These are phyloP conservation scores for Penicillium sp. DNA, from an alignment of 2,329 filamentous ascomycete genomes.

Conservation along the genomic window DNA sequence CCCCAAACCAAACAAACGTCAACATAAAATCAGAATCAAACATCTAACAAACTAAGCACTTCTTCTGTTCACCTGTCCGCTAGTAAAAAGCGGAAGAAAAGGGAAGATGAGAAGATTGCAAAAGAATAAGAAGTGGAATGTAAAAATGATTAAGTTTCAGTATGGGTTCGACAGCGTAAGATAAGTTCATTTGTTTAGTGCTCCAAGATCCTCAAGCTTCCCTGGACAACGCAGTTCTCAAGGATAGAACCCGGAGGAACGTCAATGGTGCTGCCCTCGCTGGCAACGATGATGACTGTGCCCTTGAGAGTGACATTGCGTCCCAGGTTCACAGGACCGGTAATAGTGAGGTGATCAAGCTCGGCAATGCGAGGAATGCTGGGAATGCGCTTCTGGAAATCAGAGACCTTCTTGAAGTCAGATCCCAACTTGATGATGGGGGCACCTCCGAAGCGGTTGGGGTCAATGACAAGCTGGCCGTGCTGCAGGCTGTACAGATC, in stretches of 20 bases:
- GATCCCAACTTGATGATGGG: slow-evolving; percentile 97
- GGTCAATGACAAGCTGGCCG: slow-evolving; percentile 95
- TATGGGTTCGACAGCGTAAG: neutral
- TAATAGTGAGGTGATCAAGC: slow-evolving; percentile 82
- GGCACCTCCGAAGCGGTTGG: slow-evolving; percentile 91
- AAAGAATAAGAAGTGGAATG: neutral
- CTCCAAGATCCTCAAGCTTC: slow-evolving; percentile 74
- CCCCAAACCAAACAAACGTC: neutral
- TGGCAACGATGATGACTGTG: slow-evolving; percentile 98
- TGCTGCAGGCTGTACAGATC: slow-evolving; percentile 98
- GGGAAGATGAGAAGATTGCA: neutral
- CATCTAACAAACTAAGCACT: neutral
- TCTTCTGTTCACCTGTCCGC: neutral
- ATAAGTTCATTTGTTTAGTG: slow-evolving; percentile 44
- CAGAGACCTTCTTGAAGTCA: slow-evolving; percentile 99
- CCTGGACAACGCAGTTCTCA: slow-evolving; percentile 98
- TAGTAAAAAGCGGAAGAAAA: neutral
- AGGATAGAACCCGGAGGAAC: slow-evolving; percentile 94
- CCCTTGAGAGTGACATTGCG: slow-evolving; percentile 93
- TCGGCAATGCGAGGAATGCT: slow-evolving; percentile 51
- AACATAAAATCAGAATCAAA: neutral
- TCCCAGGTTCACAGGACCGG: slow-evolving; percentile 92
- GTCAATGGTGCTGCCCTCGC: slow-evolving; percentile 96
- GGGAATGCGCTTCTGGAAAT: slow-evolving; percentile 50
- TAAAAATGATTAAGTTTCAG: slow-evolving; percentile 1